Base-by-base conservation (phyloP, 148 eudicot species). In the Camellia lanceoleosa region DNA sequence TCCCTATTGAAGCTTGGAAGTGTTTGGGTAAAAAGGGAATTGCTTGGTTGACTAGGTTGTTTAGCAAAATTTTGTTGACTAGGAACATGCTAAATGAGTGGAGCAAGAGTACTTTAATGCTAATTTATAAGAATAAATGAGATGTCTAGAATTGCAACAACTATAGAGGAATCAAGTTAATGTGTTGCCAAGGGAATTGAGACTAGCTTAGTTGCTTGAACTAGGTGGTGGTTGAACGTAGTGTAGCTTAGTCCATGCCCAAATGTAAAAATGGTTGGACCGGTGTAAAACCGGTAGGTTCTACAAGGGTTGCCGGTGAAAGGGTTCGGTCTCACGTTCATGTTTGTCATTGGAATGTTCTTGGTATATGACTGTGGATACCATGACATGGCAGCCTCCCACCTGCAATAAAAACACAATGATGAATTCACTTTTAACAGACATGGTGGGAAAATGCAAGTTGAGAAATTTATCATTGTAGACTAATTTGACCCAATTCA, bases 251-350 rank as follows among this genome's bases (percentile, higher is more conserved):
- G 49, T 4, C 94, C 94, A 30, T 91, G 89, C 51, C 92, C 94
- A 58, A 91, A 91, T 0, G 78, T 55, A 71, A 80, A 91, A 20
- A 91, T 79, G 3, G 91, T 89, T 56, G 85, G 86, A 13, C 94
- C 94, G 0, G 74, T 88, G 88, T 91, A 91, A 85, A 91, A 91
- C 82, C 92, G 80, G 69, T 91, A 91, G 42, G 89, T 91, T 52
- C 92, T 83, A 2, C 94, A 92, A 11, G 92, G 94, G 83, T 89
- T 89, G 51, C 90, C 91, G 2, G 89, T 89, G 69, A 82, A 18
- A 1, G 91, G 88, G 60, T 91, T 77, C 30, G 94, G 84, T 77
- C 94, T 89, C 94, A 91, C 89, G 84, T 91, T 91, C 94, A 91
- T 91, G 84, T 91, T 84, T 55, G 92, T 89, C 94, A 91, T 91